Base-by-base conservation (phyloP, 2,329 filamentous ascomycete species). In the Pseudogymnoascus sp. region DNA sequence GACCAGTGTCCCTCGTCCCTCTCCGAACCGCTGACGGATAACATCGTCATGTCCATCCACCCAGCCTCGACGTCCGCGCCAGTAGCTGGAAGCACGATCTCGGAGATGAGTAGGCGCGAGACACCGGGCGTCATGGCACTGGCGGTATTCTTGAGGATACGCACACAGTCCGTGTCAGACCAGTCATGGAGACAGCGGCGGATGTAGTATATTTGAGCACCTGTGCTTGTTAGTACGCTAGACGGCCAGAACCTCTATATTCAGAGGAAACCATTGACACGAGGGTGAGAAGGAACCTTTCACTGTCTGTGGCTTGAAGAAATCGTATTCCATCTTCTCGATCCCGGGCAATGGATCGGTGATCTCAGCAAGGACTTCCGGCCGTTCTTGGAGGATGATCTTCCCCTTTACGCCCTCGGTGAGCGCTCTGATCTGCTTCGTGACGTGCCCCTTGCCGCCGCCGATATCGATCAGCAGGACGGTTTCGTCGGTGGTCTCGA, bases 171-270 rank as follows among this genome's bases (percentile, higher is more conserved):
- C 12, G 67, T 67, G 47, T 78, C 74, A 0, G 72, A 68, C 75
- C 75, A 78, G 64, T 78, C 76, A 57, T 78, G 77, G 16, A 78
- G 69, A 29, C 77, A 70, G 1, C 67, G 68, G 51, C 73, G 73
- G n/a, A 75, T 67, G 66, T 72, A 76, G 62, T 76, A 76, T 0
- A 71, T 67, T 2, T 71, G 69, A 29, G 71, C 72, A 2, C 69
- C 72, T 70, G 26, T 18, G 18, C 10, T 39, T 51, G 54, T 67
- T 39, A 65, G 61, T n/a, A 57, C 16, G 2, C 10, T 12, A 34
- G n/a, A 18, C 8, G n/a, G 4, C 26, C 4, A 4, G 34, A 7
- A 42, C 11, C 37, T 34, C 2, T 10, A 26, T 4, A 23, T 31
- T 12, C 16, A 4, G 29, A 12, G 34, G 40, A 23, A 39, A 34